Evolutionary conservation across 2,329 filamentous ascomycete genomes (phyloP).

Genomic region (Neonectria neomacrospora): DNA sequence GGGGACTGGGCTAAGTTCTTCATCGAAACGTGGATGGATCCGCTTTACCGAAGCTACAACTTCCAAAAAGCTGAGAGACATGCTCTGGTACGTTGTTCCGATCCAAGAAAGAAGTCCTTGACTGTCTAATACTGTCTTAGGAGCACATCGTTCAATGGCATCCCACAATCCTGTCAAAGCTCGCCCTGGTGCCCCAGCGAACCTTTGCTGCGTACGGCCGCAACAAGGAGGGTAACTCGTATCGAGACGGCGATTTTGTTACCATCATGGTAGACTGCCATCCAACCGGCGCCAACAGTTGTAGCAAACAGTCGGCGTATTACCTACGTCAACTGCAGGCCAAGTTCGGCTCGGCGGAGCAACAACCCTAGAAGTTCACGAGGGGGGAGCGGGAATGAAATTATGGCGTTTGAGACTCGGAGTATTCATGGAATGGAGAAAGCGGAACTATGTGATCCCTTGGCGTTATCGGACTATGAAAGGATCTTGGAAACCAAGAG

Average conservation of each 20-base stretch:
- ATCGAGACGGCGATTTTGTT: conserved; percentile 86
- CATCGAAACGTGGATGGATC: conserved; percentile 95
- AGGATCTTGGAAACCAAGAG: not conserved
- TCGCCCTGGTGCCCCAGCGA: conserved; percentile 89
- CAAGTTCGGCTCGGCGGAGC: conserved; percentile 47
- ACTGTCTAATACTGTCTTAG: conserved; percentile 57
- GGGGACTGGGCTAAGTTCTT: conserved; percentile 95
- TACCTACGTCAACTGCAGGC: conserved; percentile 61
- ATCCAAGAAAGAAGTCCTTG: not conserved
- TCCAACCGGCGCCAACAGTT: conserved; percentile 66
- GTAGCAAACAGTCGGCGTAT: conserved; percentile 74
- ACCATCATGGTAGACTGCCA: conserved; percentile 82
- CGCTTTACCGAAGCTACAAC: conserved; percentile 91
- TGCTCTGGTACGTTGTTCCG: conserved; percentile 75
- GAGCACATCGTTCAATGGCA: conserved; percentile 97
- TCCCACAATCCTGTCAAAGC: conserved; percentile 89
- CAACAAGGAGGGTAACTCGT: conserved; percentile 68
- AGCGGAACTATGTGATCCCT: conserved; percentile 1
- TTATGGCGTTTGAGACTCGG: conserved; percentile 20
- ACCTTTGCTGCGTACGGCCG: conserved; percentile 82
- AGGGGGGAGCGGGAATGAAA: conserved; percentile 4
- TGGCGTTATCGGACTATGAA: conserved; percentile 5
- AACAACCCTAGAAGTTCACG: conserved; percentile 9
- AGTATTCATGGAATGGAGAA: not conserved
- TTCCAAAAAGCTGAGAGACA: conserved; percentile 96